Evolutionary conservation across 208 protist species (phyloP).

Genomic region (Phytomonas sp.): DNA sequence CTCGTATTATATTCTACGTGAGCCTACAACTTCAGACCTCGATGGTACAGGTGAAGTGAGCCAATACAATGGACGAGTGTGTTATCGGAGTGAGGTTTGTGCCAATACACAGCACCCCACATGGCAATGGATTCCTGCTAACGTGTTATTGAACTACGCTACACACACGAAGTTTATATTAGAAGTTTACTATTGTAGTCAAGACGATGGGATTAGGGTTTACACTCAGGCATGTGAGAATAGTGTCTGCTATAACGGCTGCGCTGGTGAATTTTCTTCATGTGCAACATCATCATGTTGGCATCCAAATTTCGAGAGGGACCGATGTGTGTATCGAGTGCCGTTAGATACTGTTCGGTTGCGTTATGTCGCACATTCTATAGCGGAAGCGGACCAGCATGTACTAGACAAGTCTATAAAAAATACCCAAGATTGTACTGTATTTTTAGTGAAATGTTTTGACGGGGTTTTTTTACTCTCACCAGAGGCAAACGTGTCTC

Average conservation of each 20-base stretch:
- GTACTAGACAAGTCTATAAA: background rate
- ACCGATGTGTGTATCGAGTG: conserved; percentile 1
- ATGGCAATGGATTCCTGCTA: conserved; percentile 25
- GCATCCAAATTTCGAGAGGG: background rate
- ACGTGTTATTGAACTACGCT: conserved; percentile 3
- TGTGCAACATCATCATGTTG: background rate
- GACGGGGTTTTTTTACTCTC: conserved; percentile 12
- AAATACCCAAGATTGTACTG: background rate
- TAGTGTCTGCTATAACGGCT: background rate
- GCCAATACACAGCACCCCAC: conserved; percentile 29
- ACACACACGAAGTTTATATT: conserved; percentile 16
- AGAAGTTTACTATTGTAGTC: conserved; percentile 23
- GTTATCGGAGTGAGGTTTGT: conserved; percentile 33
- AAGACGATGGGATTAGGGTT: background rate
- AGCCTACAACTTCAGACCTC: background rate
- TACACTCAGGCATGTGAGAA: background rate
- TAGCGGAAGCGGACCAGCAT: conserved; percentile 7
- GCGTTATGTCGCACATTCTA: conserved; percentile 1
- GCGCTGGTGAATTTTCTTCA: background rate
- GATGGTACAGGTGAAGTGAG: background rate
- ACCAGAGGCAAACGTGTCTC: background rate
- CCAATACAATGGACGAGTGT: conserved; percentile 2
- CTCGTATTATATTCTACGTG: background rate
- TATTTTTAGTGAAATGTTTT: conserved; percentile 10
- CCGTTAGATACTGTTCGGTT: background rate